phyloP scores from a whole-genome alignment of 2,329 filamentous ascomycete genomes.

The Scedosporium apiospermum region DNA sequence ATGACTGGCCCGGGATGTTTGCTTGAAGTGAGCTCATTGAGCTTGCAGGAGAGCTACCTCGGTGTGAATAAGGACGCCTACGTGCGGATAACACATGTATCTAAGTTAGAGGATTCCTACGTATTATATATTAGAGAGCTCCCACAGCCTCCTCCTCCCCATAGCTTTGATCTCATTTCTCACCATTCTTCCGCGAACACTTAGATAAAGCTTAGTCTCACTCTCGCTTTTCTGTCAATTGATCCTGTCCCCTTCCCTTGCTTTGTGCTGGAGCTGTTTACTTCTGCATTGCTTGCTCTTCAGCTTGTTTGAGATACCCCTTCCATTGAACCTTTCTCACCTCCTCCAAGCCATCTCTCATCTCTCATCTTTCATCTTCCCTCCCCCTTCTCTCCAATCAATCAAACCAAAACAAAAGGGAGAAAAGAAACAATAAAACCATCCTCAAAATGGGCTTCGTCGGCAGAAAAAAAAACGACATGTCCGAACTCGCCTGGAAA shows the following conservation, averaged over 20 bases:
- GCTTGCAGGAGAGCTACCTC: not conserved
- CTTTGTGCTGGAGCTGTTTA: not conserved
- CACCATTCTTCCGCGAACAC: not conserved
- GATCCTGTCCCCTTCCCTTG: not conserved
- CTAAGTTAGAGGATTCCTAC: not conserved
- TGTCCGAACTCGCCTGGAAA: constrained; percentile 21
- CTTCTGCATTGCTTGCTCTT: not conserved
- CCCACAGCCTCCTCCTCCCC: not conserved
- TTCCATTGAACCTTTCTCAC: not conserved
- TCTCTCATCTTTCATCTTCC: not conserved
- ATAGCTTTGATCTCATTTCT: not conserved
- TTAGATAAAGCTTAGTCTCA: not conserved
- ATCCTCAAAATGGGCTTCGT: not conserved
- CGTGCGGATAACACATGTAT: not conserved
- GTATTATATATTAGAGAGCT: not conserved
- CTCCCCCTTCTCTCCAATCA: not conserved
- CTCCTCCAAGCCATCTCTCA: not conserved
- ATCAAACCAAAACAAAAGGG: no score
- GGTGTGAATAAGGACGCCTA: not conserved
- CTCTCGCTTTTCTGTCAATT: no score
- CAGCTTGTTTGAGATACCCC: not conserved
- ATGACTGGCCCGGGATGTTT: not conserved
- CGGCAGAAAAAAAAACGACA: not conserved
- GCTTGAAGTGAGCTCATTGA: not conserved
- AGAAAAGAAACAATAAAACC: no score